phyloP scores from a whole-genome alignment of 1,139 yeast species.

The Ogataea hybrid region DNA sequence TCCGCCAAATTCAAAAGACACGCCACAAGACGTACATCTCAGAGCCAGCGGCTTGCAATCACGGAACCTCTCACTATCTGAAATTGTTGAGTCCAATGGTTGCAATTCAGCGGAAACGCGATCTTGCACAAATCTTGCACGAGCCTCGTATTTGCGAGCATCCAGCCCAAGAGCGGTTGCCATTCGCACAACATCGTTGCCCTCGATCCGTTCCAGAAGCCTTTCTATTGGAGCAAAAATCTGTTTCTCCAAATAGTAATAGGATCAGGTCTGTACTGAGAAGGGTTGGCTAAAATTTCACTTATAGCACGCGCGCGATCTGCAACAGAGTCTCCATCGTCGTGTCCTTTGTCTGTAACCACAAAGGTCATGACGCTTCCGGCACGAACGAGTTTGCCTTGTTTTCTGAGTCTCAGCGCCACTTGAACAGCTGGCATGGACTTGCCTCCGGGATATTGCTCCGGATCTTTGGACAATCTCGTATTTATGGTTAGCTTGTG shows the following conservation, averaged over 20 bases:
- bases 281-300: slow-evolving; percentile 57
- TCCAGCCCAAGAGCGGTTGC: slow-evolving; percentile 81
- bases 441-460: slow-evolving; percentile 71
- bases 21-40: slow-evolving; percentile 59
- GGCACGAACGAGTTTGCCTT: slow-evolving; percentile 83
- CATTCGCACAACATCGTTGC: slow-evolving; percentile 76
- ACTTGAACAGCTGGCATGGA: slow-evolving; percentile 93
- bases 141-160: slow-evolving; percentile 56
- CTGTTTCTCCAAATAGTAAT: slow-evolving; percentile 83
- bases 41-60: slow-evolving; percentile 56
- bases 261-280: slow-evolving; percentile 63
- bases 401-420: slow-evolving; percentile 73
- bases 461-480: slow-evolving; percentile 73
- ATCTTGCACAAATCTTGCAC: slow-evolving; percentile 35
- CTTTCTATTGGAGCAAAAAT: slow-evolving; percentile 90
- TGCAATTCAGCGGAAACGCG: slow-evolving; percentile 47
- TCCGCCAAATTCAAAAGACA: slow-evolving; percentile 69
- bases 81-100: slow-evolving; percentile 78
- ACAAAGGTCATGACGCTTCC: slow-evolving; percentile 91
- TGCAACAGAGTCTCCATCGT: slow-evolving; percentile 42
- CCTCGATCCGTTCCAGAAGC: slow-evolving; percentile 80
- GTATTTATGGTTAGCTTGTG: slow-evolving; percentile 73
- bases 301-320: slow-evolving; percentile 79
- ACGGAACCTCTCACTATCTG: slow-evolving; percentile 81
- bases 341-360: slow-evolving; percentile 49